Evolutionary conservation across 192 early-diverging fungal genomes (phyloP), one percentile per base, ranked within the genome.

Genomic region (Podila clonocystis): DNA sequence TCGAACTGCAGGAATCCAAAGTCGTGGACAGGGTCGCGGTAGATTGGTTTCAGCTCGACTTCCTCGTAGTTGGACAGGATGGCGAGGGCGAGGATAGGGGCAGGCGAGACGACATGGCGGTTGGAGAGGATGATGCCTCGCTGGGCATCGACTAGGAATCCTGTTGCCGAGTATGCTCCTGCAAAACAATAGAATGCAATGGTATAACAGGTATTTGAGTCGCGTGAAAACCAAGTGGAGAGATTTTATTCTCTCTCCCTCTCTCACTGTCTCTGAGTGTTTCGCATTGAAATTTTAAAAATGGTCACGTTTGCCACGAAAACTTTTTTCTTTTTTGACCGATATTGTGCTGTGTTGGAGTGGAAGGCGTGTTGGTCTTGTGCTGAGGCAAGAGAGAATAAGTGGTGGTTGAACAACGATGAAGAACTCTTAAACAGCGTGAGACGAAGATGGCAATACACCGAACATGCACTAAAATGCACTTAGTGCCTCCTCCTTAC

Each of bases 1-100:
- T 95, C 91, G 60, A 93, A 95, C 82, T 89, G 84, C 70, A 94
- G 83, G 68, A 95, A 93, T 6, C 93, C 93, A 91, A 94, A 95
- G 84, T 95, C 94, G 74, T 95, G 94, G 49, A 95, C 87, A 1
- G 94, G 94, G 66, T 95, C 94, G 55, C 93, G 90, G 69, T 94
- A 95, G 34, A 95, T 87, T 4, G 91, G 90, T 22, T 86, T 84
- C 30, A 93, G 82, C 36, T 89, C 89, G 22, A 94, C 91, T 61
- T 93, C 93, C 75, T 95, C 93, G 64, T 92, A 90, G 69, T 95
- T 91, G 72, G 90, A 87, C 71, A 93, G 87, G 5, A 93, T 83
- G n/a, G 91, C 93, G 73, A 92, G 88, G 36, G 89, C 93, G 31
- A 91, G 88, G 71, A 92, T 89, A 9, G 94, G 94, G 0, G 90